Evolutionary conservation across 495 filamentous ascomycete species (phyloP).

Genomic region (Annulohypoxylon moriforme): DNA sequence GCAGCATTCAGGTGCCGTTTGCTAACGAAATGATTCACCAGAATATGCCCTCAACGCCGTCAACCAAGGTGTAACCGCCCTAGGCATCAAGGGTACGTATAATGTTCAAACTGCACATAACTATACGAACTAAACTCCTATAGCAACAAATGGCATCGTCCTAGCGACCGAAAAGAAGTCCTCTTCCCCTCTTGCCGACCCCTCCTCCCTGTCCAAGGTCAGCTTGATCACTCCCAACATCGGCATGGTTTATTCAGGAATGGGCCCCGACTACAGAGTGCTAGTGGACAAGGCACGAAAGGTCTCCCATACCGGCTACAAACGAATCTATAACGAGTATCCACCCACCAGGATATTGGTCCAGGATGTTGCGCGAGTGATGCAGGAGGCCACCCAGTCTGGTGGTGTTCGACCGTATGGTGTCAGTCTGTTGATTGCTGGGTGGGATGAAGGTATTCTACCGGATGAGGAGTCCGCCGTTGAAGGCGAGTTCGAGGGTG

Average conservation of each 20-base stretch:
- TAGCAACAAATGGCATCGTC: slow-evolving; percentile 98
- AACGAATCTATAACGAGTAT: slow-evolving; percentile 99
- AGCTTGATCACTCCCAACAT: slow-evolving; percentile 98
- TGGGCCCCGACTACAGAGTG: slow-evolving; percentile 98
- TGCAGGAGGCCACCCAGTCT: slow-evolving; percentile 98
- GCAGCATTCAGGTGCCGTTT: neutral
- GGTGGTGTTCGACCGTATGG: slow-evolving; percentile 98
- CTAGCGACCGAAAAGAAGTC: slow-evolving; percentile 99
- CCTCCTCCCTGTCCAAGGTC: slow-evolving; percentile 95
- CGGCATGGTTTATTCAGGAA: slow-evolving; percentile 99
- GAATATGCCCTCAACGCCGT: slow-evolving; percentile 99
- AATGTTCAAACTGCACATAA: neutral
- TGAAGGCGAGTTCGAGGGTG: slow-evolving; percentile 64
- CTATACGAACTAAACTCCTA: neutral
- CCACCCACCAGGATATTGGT: slow-evolving; percentile 98
- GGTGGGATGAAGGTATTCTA: slow-evolving; percentile 96
- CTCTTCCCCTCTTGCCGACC: slow-evolving; percentile 92
- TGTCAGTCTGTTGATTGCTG: slow-evolving; percentile 92
- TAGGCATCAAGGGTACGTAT: slow-evolving; percentile 92
- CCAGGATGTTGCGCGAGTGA: slow-evolving; percentile 96
- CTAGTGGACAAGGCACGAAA: slow-evolving; percentile 98
- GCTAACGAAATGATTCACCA: slow-evolving; percentile 59
- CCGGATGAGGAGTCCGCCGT: slow-evolving; percentile 68
- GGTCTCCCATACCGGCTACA: slow-evolving; percentile 98
- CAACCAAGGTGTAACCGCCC: slow-evolving; percentile 97